phyloP scores from a whole-genome alignment of 2,329 filamentous ascomycete genomes.

The Fusarium sp. region DNA sequence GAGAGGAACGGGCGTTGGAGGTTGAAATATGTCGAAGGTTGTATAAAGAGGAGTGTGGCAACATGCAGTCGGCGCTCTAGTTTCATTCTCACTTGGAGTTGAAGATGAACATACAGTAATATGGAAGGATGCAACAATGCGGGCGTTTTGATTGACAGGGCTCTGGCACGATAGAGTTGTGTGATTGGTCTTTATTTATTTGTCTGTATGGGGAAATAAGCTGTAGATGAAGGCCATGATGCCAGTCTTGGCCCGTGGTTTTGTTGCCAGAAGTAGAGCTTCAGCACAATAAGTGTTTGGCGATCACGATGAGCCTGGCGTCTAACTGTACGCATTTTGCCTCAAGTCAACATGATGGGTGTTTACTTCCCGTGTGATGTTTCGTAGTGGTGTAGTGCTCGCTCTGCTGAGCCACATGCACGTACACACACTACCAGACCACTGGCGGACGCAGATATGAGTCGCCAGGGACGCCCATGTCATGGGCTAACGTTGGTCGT shows the following conservation, averaged over 20 bases:
- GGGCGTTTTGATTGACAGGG: conserved; percentile 39
- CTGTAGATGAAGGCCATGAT: conserved; percentile 42
- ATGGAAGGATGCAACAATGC: conserved; percentile 26
- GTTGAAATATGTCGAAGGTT: conserved; percentile 19
- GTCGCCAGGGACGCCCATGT: conserved; percentile 30
- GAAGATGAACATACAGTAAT: conserved; percentile 23
- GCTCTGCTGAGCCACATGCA: conserved; percentile 37
- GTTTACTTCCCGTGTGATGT: conserved; percentile 2
- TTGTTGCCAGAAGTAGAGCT: conserved; percentile 21
- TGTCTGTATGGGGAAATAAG: conserved; percentile 28
- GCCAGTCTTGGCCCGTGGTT: conserved; percentile 22
- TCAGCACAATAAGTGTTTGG: conserved; percentile 12
- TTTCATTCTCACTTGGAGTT: conserved; percentile 5
- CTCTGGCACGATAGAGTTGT: conserved; percentile 41
- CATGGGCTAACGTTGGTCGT: conserved; percentile 10
- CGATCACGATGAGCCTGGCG: conserved; percentile 20
- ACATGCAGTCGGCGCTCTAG: conserved; percentile 20
- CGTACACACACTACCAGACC: not conserved
- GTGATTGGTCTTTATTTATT: conserved; percentile 21
- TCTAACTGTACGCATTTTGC: not conserved
- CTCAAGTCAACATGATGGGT: not conserved
- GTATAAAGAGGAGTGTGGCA: conserved; percentile 26
- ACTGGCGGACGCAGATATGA: conserved; percentile 23
- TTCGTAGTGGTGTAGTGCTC: conserved; percentile 7
- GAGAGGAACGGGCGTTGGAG: conserved; percentile 6